These are phyloP conservation scores for Lichtheimia ramosa DNA, from an alignment of 371 early-diverging fungal species.

Conservation along the genomic window DNA sequence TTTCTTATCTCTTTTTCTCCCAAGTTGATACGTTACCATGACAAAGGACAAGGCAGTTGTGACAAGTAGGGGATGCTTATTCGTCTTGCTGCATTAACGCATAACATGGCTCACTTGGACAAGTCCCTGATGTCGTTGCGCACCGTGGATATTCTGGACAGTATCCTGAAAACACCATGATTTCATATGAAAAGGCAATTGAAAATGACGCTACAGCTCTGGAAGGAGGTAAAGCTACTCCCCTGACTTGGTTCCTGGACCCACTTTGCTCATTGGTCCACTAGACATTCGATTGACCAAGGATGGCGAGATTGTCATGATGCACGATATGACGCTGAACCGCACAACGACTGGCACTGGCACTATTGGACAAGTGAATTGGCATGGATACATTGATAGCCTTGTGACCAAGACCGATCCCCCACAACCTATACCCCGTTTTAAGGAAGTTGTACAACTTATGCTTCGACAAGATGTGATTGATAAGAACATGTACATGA, in stretches of 20 bases:
- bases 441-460: conserved; percentile 58
- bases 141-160: conserved; percentile 61
- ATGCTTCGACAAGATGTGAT: conserved; percentile 45
- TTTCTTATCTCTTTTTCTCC: no score
- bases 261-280: not conserved
- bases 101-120: no score
- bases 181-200: conserved; percentile 57
- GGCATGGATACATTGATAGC: conserved; percentile 60
- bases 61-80: no score
- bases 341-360: conserved; percentile 64
- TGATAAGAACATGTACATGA: conserved; percentile 48
- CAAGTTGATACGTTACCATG: no score
- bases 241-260: no score
- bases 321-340: conserved; percentile 62
- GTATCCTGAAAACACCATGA: conserved; percentile 65
- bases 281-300: conserved; percentile 61
- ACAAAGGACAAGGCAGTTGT: no score
- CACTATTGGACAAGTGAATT: conserved; percentile 42
- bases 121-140: conserved; percentile 40
- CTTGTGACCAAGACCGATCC: conserved; percentile 51
- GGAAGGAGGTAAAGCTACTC: conserved; percentile 51
- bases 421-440: conserved; percentile 51
- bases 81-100: no score
- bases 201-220: conserved; percentile 59
- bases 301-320: conserved; percentile 64